phyloP scores from a whole-genome alignment of 2,329 filamentous ascomycete genomes.

The Tolypocladium endophyticum region DNA sequence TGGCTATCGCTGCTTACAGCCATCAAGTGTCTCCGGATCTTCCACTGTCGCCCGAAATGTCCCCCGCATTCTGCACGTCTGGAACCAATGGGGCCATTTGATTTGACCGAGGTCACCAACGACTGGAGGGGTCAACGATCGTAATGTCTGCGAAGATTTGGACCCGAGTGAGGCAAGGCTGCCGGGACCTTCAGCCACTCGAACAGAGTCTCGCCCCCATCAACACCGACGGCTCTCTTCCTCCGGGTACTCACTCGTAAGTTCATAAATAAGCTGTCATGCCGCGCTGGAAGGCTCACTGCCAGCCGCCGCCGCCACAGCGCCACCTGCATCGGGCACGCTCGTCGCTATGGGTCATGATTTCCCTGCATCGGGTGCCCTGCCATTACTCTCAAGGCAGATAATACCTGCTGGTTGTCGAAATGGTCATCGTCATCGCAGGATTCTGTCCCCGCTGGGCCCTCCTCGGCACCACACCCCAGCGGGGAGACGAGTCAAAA shows the following conservation, averaged over 20 bases:
- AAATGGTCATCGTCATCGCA: background rate
- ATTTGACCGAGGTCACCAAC: too few species aligned
- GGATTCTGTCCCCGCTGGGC: background rate
- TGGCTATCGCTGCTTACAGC: too few species aligned
- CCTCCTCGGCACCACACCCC: background rate
- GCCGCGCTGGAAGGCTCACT: background rate
- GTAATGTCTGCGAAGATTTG: background rate
- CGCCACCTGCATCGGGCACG: background rate
- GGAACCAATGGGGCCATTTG: background rate
- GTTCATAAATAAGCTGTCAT: background rate
- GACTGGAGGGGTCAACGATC: background rate
- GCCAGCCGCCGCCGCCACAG: background rate
- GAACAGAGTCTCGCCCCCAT: too few species aligned
- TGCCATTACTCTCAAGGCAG: background rate
- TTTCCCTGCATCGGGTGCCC: background rate
- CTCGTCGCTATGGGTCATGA: background rate
- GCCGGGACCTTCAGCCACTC: too few species aligned
- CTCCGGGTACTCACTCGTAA: too few species aligned
- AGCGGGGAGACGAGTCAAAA: background rate
- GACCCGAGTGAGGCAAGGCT: background rate
- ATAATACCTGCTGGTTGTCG: background rate
- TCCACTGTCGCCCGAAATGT: background rate
- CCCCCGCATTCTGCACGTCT: background rate
- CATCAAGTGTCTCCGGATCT: too few species aligned
- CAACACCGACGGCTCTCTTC: background rate